Evolutionary conservation across 768 basidiomycete species (phyloP).

Genomic region (Mycena albidolilacea): DNA sequence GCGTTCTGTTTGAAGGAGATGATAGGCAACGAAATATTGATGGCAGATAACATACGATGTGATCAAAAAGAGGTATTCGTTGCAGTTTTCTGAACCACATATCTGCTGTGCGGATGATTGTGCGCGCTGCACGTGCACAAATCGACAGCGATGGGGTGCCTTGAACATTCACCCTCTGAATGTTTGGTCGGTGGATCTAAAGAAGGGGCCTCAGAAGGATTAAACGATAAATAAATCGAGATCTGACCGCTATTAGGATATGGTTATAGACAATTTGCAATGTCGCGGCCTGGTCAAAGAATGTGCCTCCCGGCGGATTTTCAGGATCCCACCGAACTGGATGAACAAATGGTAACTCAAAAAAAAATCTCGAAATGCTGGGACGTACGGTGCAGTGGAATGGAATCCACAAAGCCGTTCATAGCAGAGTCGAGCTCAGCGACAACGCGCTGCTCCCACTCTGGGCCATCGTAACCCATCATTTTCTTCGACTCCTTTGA

Average conservation of each 20-base stretch:
- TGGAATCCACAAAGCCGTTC: constrained; percentile 70
- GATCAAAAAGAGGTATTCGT: constrained; percentile 9
- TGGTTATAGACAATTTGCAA: constrained; percentile 59
- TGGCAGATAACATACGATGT: constrained; percentile 13
- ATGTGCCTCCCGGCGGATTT: constrained; percentile 39
- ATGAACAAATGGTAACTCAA: no score
- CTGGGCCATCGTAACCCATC: constrained; percentile 59
- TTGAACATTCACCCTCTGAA: constrained; percentile 50
- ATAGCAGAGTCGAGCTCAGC: constrained; percentile 75
- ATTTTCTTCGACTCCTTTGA: constrained; percentile 57
- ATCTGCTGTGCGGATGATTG: constrained; percentile 60
- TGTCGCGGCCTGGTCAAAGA: constrained; percentile 56
- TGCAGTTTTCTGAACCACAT: constrained; percentile 28
- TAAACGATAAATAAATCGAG: constrained; percentile 50
- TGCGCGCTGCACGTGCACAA: constrained; percentile 67
- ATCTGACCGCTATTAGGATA: constrained; percentile 54
- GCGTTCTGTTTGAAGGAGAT: neutral
- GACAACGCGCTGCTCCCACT: constrained; percentile 71
- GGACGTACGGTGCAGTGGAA: constrained; percentile 72
- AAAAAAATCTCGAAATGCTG: no score
- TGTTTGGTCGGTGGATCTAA: constrained; percentile 62
- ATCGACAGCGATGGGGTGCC: constrained; percentile 63
- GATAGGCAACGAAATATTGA: neutral
- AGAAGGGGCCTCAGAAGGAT: constrained; percentile 46
- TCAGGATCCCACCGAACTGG: constrained; percentile 43